Base-by-base conservation (phyloP, 495 filamentous ascomycete species). In the Acidiella bohemica region DNA sequence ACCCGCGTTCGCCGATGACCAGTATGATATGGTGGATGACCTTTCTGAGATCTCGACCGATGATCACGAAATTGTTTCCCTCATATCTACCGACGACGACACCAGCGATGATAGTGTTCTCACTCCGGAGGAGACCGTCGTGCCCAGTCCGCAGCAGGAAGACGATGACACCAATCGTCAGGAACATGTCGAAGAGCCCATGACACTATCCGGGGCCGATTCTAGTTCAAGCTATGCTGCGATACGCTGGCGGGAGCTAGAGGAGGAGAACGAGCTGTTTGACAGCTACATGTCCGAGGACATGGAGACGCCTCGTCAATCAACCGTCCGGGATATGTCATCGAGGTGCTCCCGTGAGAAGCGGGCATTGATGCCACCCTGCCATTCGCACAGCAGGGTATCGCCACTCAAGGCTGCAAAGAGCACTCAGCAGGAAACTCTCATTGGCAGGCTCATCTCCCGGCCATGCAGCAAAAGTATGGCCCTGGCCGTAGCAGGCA, bases 21-120 rank as follows among this genome's bases (percentile, higher is more conserved):
- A 44, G 17, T 51, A 51, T 26, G 48, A 51, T 31, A 47, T 51
- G 43, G 23, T 51, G 11, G 48, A 51, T 27, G 48, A 51, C 19
- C 32, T 46, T 1, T 51, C 48, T 9, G 48, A 51, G 19, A 13
- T 43, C 25, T 46, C 43, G 5, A 41, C 16, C 24, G 48, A 51
- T 14, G 48, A 39, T 25, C 38, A 42, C 13, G 48, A 51, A 4
- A 51, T 43, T 12, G 43, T 34, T 8, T 45, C 40, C 34, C 28
- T 51, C 6, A 21, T 12, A 4, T 51, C 47, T 2, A 34, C 32
- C 4, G 30, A 39, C 2, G 19, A 39, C 5, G 17, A 14, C 2
- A 7, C 3, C 24, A 38, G 27, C 22, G 47, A 38, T 18, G 39
- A 47, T 16, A 43, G 34, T 16, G 11, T 16, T 2, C 7, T 17